A percentile compares a stretch with the other conserved stretches of the same genome.
These are phyloP conservation scores for Paracoccidioides lutzii DNA, from an alignment of 2,329 filamentous ascomycete genomes.

Conservation along the genomic window DNA sequence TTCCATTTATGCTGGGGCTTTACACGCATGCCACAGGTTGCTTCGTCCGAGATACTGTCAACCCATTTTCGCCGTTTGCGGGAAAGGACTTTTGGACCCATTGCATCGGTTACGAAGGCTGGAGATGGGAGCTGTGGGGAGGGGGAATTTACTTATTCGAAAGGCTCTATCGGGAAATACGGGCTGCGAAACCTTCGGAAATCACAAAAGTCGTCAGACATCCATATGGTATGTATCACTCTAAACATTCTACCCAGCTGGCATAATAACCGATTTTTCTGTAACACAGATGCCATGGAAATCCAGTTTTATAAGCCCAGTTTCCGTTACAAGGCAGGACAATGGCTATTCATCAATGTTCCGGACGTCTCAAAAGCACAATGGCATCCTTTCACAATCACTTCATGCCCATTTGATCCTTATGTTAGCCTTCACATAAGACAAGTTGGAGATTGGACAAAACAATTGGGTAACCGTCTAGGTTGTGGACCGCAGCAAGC, in stretches of 20 bases:
- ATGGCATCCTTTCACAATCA: constrained; percentile 99
- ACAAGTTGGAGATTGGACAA: constrained; percentile 93
- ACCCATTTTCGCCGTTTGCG: constrained; percentile 70
- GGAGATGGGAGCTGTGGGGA: constrained; percentile 88
- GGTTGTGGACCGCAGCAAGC: constrained; percentile 78
- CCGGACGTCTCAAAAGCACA: constrained; percentile 78
- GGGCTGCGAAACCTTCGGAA: constrained; percentile 67
- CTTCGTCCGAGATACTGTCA: constrained; percentile 73
- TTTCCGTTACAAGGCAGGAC: constrained; percentile 95
- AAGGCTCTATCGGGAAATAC: constrained; percentile 80
- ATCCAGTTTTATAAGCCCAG: constrained; percentile 94
- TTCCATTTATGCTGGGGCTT: constrained; percentile 82
- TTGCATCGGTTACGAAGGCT: constrained; percentile 89
- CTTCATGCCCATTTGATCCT: constrained; percentile 88
- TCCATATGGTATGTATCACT: constrained; percentile 61
- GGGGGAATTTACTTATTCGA: constrained; percentile 78
- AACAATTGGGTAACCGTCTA: constrained; percentile 85
- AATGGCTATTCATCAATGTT: constrained; percentile 95
- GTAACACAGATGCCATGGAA: constrained; percentile 65
- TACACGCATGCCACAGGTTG: constrained; percentile 95
- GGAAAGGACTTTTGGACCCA: constrained; percentile 74
- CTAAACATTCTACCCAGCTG: constrained; percentile 17
- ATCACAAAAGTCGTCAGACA: constrained; percentile 92
- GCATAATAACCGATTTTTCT: background rate
- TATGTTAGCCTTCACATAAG: constrained; percentile 92